Base-by-base conservation (phyloP, 768 basidiomycete genomes). In the Amanita molliuscula region DNA sequence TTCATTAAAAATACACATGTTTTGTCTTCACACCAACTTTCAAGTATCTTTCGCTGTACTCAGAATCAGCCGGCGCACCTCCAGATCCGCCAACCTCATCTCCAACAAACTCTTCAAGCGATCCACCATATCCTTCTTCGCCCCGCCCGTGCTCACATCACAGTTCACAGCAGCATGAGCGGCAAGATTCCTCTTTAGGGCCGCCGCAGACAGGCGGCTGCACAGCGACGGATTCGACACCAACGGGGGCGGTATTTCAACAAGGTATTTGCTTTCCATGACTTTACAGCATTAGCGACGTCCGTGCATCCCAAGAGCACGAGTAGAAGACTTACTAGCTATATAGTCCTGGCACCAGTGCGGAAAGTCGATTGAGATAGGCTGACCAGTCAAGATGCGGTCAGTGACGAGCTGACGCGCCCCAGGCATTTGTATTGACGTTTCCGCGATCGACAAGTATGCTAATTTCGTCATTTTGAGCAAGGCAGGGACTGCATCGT, bases 401-500 rank as follows among this genome's bases (percentile, higher is more conserved):
- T 35, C 20, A 31, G 61, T 54, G 47, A 61, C 52, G 37, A 76
- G 66, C 6, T 55, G 55, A 25, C 82, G 75, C 25, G 84, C 62
- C 2, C 83, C 84, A 2, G 61, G 59, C 74, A 84, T 84, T 26
- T 66, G 65, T 51, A 84, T 67, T 16, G 65, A 56, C 2, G 82
- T 85, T 41, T 70, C 79, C 11, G 72, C 57, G 34, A 84, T 67
- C 3, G 74, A 74, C 21, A 84, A 68, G 52, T 70, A 74, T 1
- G 61, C 59, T 5, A 84, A 68, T 46, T 68, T 73, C 7, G 59
- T 59, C 28, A 83, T 67, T 16, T 77, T 50, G 5, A 75, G 54
- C 42, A 85, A 61, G 38, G 79, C 78, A 20, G 80, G 73, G 18
- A 81, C 65, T 37, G 74, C 72, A 46, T 79, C 78, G 55, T 83